Conservation (phyloP, 441 rosid genomes). For the Erysimum cheiri region DNA sequence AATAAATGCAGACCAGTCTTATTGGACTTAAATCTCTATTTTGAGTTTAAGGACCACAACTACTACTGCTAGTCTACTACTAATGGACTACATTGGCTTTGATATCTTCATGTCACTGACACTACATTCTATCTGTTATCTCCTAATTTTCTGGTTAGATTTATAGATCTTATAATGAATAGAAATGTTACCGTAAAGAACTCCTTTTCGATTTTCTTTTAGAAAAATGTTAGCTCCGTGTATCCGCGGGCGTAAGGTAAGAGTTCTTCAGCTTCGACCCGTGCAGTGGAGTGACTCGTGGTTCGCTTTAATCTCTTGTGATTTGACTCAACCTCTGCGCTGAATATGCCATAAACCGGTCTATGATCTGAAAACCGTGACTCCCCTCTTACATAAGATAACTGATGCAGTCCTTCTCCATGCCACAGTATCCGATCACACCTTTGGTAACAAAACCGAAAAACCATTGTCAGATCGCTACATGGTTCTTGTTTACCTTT, state of each 20-base stretch:
- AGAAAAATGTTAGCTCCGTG: slow-evolving; percentile 81
- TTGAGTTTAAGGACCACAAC: slow-evolving; percentile 40
- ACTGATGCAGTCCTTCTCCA: slow-evolving; percentile 87
- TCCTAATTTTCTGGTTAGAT: slow-evolving; percentile 30
- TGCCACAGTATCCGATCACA: slow-evolving; percentile 95
- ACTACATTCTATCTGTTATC: slow-evolving; percentile 31
- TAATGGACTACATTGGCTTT: slow-evolving; percentile 27
- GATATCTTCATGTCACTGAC: slow-evolving; percentile 43
- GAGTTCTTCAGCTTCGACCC: slow-evolving; percentile 88
- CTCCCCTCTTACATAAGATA: slow-evolving; percentile 92
- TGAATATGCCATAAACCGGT: slow-evolving; percentile 87
- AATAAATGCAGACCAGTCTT: slow-evolving; percentile 36
- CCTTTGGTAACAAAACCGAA: slow-evolving; percentile 50
- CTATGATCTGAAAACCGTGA: slow-evolving; percentile 95
- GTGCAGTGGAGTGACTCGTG: slow-evolving; percentile 64
- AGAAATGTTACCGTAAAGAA: slow-evolving; percentile 39
- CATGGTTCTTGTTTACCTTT: slow-evolving; percentile 1
- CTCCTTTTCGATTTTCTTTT: slow-evolving; percentile 43
- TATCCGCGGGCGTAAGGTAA: slow-evolving; percentile 83
- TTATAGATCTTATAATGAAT: slow-evolving; percentile 15
- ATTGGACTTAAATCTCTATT: slow-evolving; percentile 27
- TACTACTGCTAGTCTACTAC: slow-evolving; percentile 23
- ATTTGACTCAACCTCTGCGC: slow-evolving; percentile 82
- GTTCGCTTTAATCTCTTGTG: slow-evolving; percentile 69
- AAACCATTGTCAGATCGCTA: slow-evolving; percentile 23